Conservation (phyloP, 2,329 filamentous ascomycete species). For the Magnaporthiopsis poae region DNA sequence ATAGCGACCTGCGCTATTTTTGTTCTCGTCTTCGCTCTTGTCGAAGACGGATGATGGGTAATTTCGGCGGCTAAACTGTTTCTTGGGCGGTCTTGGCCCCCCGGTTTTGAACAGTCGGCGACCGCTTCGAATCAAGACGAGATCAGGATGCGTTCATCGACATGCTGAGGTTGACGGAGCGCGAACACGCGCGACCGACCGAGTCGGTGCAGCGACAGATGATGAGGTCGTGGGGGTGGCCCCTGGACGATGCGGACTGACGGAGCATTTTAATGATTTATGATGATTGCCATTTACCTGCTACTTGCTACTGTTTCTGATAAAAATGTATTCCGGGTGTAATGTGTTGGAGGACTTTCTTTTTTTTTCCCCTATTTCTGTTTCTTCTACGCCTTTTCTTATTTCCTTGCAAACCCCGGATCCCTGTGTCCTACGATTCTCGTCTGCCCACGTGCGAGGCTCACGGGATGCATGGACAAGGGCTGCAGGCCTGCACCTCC, state of each 20-base stretch:
- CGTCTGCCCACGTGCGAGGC: not conserved
- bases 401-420: not conserved
- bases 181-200: slow-evolving; percentile 23
- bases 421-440: not conserved
- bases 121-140: slow-evolving; percentile 18
- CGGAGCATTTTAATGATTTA: not conserved
- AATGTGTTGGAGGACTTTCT: not conserved
- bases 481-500: not conserved
- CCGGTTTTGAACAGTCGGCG: slow-evolving; percentile 17
- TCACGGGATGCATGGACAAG: not conserved
- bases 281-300: not conserved
- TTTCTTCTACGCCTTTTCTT: not conserved
- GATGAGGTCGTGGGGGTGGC: slow-evolving; percentile 21
- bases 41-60: not conserved
- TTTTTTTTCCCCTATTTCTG: not conserved
- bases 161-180: slow-evolving; percentile 21
- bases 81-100: not conserved
- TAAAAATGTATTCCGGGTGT: not conserved
- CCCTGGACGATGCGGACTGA: not conserved
- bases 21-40: not conserved
- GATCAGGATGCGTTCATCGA: slow-evolving; percentile 23
- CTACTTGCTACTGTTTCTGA: not conserved
- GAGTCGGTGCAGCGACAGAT: slow-evolving; percentile 21
- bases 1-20: not conserved
- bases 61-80: not conserved